These are phyloP conservation scores for Leccinum longicurvipes DNA, from an alignment of 768 basidiomycete genomes.

Conservation along the genomic window DNA sequence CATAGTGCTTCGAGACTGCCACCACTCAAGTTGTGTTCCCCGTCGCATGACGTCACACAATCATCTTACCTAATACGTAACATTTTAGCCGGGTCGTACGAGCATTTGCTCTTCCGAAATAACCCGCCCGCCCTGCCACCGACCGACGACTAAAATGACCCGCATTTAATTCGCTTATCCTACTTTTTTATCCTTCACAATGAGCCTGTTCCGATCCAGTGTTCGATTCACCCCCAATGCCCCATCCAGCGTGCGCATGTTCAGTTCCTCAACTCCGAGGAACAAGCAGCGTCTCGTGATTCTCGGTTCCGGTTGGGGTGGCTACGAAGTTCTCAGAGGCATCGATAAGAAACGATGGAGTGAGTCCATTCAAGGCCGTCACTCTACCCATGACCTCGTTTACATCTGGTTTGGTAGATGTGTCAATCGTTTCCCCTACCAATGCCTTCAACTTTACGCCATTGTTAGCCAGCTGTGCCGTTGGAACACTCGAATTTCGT, in stretches of 20 bases:
- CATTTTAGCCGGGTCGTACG: too few relatives aligned
- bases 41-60: too few relatives aligned
- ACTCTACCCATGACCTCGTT: neutral
- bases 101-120: too few relatives aligned
- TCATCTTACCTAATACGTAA: too few relatives aligned
- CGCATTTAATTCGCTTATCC: neutral
- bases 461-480: conserved; percentile 54
- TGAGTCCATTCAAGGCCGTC: conserved; percentile 30
- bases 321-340: conserved; percentile 63
- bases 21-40: too few relatives aligned
- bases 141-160: neutral
- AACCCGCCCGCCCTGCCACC: neutral
- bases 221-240: neutral
- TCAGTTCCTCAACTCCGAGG: conserved; percentile 36
- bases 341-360: conserved; percentile 74
- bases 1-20: too few relatives aligned
- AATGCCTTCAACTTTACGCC: conserved; percentile 43
- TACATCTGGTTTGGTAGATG: conserved; percentile 41
- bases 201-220: conserved; percentile 15
- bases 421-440: conserved; percentile 63
- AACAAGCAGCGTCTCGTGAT: conserved; percentile 53
- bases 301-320: conserved; percentile 77
- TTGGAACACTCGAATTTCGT: conserved; percentile 82
- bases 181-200: neutral
- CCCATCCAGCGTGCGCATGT: conserved; percentile 27